phyloP scores from a whole-genome alignment of 495 filamentous ascomycete species.

The Venustampulla echinocandica region DNA sequence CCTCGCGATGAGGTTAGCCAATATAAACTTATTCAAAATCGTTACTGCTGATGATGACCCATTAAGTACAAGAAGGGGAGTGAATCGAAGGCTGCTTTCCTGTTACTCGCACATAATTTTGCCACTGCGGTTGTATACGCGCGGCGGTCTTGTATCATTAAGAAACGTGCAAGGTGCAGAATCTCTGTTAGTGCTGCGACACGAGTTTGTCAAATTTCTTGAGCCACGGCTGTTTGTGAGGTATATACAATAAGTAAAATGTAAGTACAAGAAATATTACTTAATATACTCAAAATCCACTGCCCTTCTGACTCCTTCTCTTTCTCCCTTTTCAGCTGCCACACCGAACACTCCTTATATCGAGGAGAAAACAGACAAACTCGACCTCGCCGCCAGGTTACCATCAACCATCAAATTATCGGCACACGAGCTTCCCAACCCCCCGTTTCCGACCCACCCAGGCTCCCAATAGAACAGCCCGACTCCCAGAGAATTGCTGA shows the following conservation, averaged over 20 bases:
- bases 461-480: slow-evolving; percentile 69
- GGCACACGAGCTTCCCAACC: slow-evolving; percentile 45
- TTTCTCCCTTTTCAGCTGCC: too few species aligned
- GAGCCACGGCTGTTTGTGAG: neutral
- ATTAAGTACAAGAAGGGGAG: too few species aligned
- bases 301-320: too few species aligned
- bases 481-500: slow-evolving; percentile 34
- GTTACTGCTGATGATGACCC: too few species aligned
- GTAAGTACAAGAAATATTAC: neutral
- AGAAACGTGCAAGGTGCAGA: neutral
- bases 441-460: slow-evolving; percentile 56
- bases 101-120: too few species aligned
- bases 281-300: too few species aligned
- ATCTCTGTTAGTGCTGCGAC: neutral
- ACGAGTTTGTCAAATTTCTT: neutral
- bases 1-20: too few species aligned
- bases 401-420: slow-evolving; percentile 37
- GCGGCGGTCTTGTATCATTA: neutral
- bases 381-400: slow-evolving; percentile 9
- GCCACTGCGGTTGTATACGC: too few species aligned
- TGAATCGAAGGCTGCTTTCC: too few species aligned
- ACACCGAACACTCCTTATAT: too few species aligned
- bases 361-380: slow-evolving; percentile 15
- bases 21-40: too few species aligned
- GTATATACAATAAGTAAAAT: neutral